A percentile compares a stretch with the other conserved stretches of the same genome.
Conservation (phyloP, 164 flowering plant genomes). For the Magnolia sinica region DNA sequence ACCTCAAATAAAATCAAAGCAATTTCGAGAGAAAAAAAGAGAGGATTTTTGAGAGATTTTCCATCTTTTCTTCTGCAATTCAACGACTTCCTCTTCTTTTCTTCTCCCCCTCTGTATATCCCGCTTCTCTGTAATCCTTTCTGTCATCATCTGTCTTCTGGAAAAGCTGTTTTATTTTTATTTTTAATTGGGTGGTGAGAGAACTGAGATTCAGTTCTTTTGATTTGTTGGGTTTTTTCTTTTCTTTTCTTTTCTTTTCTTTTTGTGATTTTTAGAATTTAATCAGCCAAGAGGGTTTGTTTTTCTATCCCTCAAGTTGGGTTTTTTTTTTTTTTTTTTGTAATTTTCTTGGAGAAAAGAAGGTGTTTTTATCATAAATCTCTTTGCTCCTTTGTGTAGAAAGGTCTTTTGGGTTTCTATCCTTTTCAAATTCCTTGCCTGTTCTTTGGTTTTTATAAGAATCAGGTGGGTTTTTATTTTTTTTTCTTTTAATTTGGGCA, state of each 20-base stretch:
- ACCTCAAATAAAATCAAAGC: neutral
- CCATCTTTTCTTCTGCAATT: neutral
- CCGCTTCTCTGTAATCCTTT: constrained; percentile 75
- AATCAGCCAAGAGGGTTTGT: constrained; percentile 52
- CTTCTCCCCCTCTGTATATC: constrained; percentile 21
- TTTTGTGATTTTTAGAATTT: neutral
- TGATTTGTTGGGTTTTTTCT: neutral
- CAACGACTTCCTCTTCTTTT: constrained; percentile 8
- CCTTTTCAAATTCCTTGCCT: constrained; percentile 25
- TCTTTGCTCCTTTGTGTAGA: neutral
- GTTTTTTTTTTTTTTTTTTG: neutral
- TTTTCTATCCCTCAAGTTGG: constrained; percentile 48
- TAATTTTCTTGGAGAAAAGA: neutral
- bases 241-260: constrained; percentile 6
- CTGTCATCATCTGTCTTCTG: constrained; percentile 62
- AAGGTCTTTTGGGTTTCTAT: neutral
- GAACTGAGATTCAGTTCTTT: constrained; percentile 48
- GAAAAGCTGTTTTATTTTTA: constrained; percentile 7
- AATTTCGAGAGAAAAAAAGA: neutral
- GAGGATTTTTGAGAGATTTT: neutral
- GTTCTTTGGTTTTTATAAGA: constrained; percentile 46
- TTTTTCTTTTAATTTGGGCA: neutral
- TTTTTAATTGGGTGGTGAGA: constrained; percentile 45
- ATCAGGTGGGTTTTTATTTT: constrained; percentile 33
- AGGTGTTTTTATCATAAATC: neutral